Conservation (phyloP, 2,329 filamentous ascomycete genomes). For the Colletotrichum sp. region DNA sequence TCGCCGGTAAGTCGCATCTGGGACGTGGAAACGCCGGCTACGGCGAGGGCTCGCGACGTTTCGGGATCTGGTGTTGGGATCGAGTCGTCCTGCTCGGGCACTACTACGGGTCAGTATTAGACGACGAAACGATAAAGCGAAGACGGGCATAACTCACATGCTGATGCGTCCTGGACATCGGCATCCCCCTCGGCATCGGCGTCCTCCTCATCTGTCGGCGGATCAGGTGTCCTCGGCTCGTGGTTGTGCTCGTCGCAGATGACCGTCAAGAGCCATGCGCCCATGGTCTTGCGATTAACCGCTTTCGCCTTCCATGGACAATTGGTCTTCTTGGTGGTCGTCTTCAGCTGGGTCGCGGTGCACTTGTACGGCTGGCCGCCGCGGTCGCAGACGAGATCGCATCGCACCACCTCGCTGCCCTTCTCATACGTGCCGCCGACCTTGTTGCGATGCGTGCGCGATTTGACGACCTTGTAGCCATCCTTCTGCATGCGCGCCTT, state of each 20-base stretch:
- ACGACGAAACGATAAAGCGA: background rate
- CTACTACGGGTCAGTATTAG: background rate
- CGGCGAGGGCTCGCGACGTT: slow-evolving; percentile 40
- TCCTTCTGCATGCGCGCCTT: slow-evolving; percentile 46
- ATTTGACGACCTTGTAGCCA: slow-evolving; percentile 51
- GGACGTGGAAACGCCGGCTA: slow-evolving; percentile 43
- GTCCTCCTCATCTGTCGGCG: slow-evolving; percentile 39
- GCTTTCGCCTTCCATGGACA: slow-evolving; percentile 52
- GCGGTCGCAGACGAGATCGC: slow-evolving; percentile 50
- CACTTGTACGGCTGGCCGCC: slow-evolving; percentile 48
- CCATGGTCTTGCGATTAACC: slow-evolving; percentile 46
- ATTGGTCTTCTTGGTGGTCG: slow-evolving; percentile 50
- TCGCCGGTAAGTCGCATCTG: slow-evolving; percentile 45
- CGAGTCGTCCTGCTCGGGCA: background rate
- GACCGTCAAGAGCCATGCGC: slow-evolving; percentile 49
- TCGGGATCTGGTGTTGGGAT: slow-evolving; percentile 32
- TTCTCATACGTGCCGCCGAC: slow-evolving; percentile 44
- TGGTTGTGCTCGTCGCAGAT: slow-evolving; percentile 50
- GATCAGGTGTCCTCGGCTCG: slow-evolving; percentile 47
- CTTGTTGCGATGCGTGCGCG: slow-evolving; percentile 45
- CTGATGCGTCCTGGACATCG: slow-evolving; percentile 26
- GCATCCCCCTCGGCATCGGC: slow-evolving; percentile 30
- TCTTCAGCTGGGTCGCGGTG: slow-evolving; percentile 49
- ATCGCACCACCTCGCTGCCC: slow-evolving; percentile 47
- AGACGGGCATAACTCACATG: background rate